Conservation (phyloP, 805 yeast species). For the Candida hungchunana region DNA sequence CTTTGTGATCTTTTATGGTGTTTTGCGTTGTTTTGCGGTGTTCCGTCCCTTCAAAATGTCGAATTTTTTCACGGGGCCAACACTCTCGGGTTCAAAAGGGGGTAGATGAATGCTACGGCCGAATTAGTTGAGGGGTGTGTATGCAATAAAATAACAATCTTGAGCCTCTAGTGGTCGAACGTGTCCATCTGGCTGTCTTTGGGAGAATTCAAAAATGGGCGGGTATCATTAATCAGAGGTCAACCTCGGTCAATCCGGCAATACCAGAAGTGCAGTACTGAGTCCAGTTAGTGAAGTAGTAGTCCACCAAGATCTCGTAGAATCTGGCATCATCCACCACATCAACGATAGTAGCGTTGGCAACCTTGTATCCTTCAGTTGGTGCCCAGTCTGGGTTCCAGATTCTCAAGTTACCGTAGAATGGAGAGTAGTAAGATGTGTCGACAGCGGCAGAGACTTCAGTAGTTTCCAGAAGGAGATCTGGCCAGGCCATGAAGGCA, state of each 20-base stretch:
- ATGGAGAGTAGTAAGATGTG: constrained; percentile 38
- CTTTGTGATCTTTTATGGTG: too few relatives aligned
- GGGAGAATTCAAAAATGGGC: background rate
- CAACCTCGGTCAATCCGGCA: constrained; percentile 9
- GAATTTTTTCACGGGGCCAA: too few relatives aligned
- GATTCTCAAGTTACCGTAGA: constrained; percentile 37
- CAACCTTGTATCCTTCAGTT: constrained; percentile 28
- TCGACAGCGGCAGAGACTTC: constrained; percentile 35
- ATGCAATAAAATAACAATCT: too few relatives aligned
- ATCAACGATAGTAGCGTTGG: constrained; percentile 35
- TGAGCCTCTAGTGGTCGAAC: too few relatives aligned
- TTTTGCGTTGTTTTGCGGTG: too few relatives aligned
- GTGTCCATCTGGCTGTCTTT: constrained; percentile 11
- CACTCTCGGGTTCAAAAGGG: too few relatives aligned
- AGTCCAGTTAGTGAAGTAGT: constrained; percentile 35
- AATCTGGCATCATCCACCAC: constrained; percentile 30
- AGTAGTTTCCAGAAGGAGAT: constrained; percentile 29
- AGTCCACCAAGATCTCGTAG: constrained; percentile 30
- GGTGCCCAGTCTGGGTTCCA: constrained; percentile 38
- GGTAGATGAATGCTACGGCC: too few relatives aligned
- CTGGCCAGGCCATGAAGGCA: constrained; percentile 35
- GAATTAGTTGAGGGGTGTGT: too few relatives aligned
- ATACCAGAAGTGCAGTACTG: constrained; percentile 29
- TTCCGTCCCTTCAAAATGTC: too few relatives aligned
- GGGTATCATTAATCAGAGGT: constrained; percentile 1